phyloP scores from a whole-genome alignment of 2,329 filamentous ascomycete genomes.

The Graphilbum fragrans region DNA sequence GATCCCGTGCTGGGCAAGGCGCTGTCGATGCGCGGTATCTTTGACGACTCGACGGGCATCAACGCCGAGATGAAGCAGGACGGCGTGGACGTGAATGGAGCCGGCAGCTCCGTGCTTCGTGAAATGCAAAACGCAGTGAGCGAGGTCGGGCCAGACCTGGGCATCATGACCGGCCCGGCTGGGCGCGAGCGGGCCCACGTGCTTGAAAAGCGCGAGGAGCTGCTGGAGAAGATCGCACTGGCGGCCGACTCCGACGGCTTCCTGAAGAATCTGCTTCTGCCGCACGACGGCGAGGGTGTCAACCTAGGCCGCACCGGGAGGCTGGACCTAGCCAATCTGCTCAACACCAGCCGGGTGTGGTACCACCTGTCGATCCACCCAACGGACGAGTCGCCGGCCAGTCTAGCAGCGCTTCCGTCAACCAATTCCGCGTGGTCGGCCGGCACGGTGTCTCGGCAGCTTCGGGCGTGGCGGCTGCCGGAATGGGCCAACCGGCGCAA shows the following conservation, averaged over 20 bases:
- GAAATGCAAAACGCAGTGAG: constrained; percentile 78
- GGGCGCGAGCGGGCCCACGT: constrained; percentile 65
- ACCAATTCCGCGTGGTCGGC: constrained; percentile 86
- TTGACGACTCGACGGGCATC: constrained; percentile 86
- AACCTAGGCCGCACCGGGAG: constrained; percentile 66
- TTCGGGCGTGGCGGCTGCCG: constrained; percentile 83
- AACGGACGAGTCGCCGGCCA: constrained; percentile 71
- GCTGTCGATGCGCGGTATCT: constrained; percentile 76
- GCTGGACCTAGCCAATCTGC: constrained; percentile 60
- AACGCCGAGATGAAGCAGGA: constrained; percentile 97
- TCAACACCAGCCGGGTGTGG: constrained; percentile 84
- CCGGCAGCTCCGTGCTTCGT: constrained; percentile 70
- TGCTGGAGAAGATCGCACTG: constrained; percentile 78
- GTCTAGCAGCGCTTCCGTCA: constrained; percentile 57
- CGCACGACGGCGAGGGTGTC: constrained; percentile 65
- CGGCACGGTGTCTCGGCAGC: constrained; percentile 79
- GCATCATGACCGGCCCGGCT: constrained; percentile 54
- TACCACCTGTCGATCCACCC: constrained; percentile 89
- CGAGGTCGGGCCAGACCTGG: constrained; percentile 67
- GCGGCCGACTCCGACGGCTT: constrained; percentile 76
- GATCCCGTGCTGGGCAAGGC: constrained; percentile 73
- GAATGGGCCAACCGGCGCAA: constrained; percentile 95
- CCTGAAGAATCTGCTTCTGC: constrained; percentile 69
- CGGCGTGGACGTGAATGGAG: constrained; percentile 62
- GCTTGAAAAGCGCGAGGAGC: constrained; percentile 67